Conservation (phyloP, 2,329 filamentous ascomycete genomes). For the Aaosphaeria pasadenensis region DNA sequence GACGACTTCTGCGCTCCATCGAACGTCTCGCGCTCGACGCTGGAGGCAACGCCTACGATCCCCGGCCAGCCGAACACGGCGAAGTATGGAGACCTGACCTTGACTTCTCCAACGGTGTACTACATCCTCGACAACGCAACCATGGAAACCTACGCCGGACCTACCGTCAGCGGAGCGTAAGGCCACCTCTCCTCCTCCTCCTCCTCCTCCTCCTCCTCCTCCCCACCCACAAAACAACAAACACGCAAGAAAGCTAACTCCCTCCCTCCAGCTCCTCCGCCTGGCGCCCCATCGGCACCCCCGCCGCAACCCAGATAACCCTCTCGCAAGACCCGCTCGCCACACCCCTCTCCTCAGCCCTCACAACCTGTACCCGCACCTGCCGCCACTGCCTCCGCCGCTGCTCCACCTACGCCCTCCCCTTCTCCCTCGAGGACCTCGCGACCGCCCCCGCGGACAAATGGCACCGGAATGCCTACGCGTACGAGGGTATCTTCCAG, state of each 20-base stretch:
- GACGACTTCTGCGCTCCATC: neutral
- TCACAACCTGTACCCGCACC: too few relatives aligned
- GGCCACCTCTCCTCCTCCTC: neutral
- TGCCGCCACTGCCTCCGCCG: neutral
- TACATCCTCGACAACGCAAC: slow-evolving; percentile 1
- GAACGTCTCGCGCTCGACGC: neutral
- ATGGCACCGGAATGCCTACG: neutral
- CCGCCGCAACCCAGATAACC: neutral
- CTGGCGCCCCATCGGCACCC: neutral
- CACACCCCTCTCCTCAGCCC: neutral
- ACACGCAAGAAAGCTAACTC: neutral
- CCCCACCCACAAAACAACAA: neutral
- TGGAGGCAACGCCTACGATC: neutral
- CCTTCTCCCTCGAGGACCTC: slow-evolving; percentile 1
- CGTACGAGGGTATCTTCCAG: neutral
- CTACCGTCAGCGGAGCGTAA: neutral
- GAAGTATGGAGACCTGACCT: neutral
- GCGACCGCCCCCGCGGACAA: neutral
- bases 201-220: neutral
- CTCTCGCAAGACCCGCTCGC: neutral
- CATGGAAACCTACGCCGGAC: neutral
- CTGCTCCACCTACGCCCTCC: neutral
- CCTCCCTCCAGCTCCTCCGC: neutral
- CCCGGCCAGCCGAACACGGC: neutral
- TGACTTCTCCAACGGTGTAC: slow-evolving; percentile 2